Conservation (phyloP, 2,329 filamentous ascomycete genomes). For the Thermochaetoides dissita region DNA sequence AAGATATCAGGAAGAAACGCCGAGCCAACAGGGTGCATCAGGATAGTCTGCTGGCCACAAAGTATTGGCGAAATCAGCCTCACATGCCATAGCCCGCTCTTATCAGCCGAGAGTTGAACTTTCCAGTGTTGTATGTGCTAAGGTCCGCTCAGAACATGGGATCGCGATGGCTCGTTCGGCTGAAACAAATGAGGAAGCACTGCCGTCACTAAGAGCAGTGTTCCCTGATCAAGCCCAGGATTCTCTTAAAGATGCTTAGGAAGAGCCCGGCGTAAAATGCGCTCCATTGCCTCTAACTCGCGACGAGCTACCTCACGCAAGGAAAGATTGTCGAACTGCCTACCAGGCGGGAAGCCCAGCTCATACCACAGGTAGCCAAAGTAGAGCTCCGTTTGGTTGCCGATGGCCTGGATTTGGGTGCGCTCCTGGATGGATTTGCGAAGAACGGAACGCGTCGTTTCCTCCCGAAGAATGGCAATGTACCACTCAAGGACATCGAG, state of each 20-base stretch:
- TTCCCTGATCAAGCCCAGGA: no score
- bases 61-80: no score
- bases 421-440: slow-evolving; percentile 28
- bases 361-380: slow-evolving; percentile 41
- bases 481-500: slow-evolving; percentile 47
- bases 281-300: slow-evolving; percentile 37
- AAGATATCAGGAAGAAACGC: no score
- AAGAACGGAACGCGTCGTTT: slow-evolving; percentile 30
- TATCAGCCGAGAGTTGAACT: no score
- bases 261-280: slow-evolving; percentile 31
- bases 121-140: not conserved
- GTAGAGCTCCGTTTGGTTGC: slow-evolving; percentile 26
- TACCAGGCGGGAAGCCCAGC: slow-evolving; percentile 27
- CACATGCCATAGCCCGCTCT: no score
- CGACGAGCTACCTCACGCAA: slow-evolving; percentile 29
- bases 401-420: slow-evolving; percentile 22
- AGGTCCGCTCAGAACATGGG: not conserved
- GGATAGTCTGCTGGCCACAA: no score
- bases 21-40: no score
- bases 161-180: not conserved
- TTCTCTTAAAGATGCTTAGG: not conserved
- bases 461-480: slow-evolving; percentile 39
- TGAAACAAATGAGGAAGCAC: not conserved
- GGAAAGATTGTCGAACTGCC: slow-evolving; percentile 32
- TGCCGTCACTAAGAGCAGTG: not conserved